Percentiles rank a stretch among this genome's conserved stretches.
These are phyloP conservation scores for Trichomonascaceae sp. DNA, from an alignment of 1,139 yeast species.

Conservation along the genomic window DNA sequence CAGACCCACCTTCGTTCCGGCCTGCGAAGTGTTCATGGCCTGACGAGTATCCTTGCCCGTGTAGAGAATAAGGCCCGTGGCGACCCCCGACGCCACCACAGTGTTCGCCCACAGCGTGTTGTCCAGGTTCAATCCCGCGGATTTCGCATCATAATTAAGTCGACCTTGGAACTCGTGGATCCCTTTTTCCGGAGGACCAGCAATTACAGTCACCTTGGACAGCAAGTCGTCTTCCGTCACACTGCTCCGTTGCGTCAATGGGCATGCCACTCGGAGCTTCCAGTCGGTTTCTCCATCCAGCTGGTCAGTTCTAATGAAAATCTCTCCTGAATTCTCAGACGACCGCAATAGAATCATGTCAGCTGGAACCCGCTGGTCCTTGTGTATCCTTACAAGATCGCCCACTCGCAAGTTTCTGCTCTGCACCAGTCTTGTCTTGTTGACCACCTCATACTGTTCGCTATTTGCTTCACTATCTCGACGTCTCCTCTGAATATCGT, in stretches of 20 bases:
- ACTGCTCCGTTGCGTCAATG: conserved; percentile 43
- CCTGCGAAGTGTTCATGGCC: conserved; percentile 77
- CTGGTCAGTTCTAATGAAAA: conserved; percentile 93
- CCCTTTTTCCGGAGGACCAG: conserved; percentile 68
- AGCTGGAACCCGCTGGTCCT: conserved; percentile 84
- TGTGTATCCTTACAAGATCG: conserved; percentile 67
- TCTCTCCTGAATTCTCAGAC: conserved; percentile 70
- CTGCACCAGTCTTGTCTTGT: conserved; percentile 29
- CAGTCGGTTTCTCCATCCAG: conserved; percentile 98
- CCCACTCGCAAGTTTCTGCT: conserved; percentile 72
- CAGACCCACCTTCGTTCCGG: conserved; percentile 85
- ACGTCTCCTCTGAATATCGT: conserved; percentile 80
- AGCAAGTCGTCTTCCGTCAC: conserved; percentile 28
- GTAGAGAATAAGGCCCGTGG: conserved; percentile 75
- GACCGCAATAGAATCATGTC: conserved; percentile 79
- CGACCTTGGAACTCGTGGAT: conserved; percentile 76
- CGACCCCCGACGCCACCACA: conserved; percentile 86
- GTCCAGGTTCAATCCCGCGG: conserved; percentile 66
- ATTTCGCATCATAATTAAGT: conserved; percentile 39
- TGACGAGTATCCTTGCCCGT: conserved; percentile 93
- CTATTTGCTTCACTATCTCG: conserved; percentile 83
- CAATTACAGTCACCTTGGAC: conserved; percentile 45
- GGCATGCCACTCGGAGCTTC: conserved; percentile 68
- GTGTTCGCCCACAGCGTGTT: conserved; percentile 98
- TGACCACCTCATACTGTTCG: conserved; percentile 65